These are phyloP conservation scores for Monosporascus sp. DNA, from an alignment of 2,329 filamentous ascomycete genomes.

Conservation along the genomic window DNA sequence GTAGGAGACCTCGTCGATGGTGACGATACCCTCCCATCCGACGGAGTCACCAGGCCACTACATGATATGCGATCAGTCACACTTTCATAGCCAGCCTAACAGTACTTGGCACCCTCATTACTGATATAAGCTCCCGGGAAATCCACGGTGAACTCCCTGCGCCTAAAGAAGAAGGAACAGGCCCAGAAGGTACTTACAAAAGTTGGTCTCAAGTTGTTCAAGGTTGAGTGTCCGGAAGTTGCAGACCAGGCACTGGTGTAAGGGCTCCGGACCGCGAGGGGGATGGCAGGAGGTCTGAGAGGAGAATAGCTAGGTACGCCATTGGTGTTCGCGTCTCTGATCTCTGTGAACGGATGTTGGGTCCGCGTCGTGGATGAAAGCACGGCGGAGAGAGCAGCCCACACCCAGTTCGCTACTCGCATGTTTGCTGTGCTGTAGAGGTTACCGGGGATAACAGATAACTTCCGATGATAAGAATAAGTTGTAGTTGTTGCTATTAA, in stretches of 20 bases:
- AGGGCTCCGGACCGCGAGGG: slow-evolving; percentile 51
- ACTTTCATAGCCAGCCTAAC: too few relatives aligned
- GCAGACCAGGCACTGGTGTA: slow-evolving; percentile 56
- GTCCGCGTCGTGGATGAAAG: slow-evolving; percentile 1
- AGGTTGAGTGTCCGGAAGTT: slow-evolving; percentile 63
- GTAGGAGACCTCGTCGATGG: slow-evolving; percentile 32
- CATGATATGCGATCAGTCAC: neutral
- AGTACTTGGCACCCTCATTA: too few relatives aligned
- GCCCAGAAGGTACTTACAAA: slow-evolving; percentile 35
- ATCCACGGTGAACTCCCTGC: too few relatives aligned
- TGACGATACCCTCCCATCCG: slow-evolving; percentile 44
- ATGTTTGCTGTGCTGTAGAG: neutral
- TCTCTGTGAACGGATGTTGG: slow-evolving; percentile 1
- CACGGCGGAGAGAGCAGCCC: neutral
- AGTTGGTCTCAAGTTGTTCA: slow-evolving; percentile 71
- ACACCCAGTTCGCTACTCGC: neutral
- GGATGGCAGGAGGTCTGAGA: slow-evolving; percentile 50
- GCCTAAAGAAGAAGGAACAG: neutral
- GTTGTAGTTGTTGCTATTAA: too few relatives aligned
- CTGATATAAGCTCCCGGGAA: neutral
- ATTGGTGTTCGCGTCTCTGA: neutral
- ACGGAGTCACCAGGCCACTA: slow-evolving; percentile 54
- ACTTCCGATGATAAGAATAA: neutral
- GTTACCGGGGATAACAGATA: neutral
- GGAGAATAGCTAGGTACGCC: slow-evolving; percentile 34